Evolutionary conservation across 768 basidiomycete genomes (phyloP).

Genomic region (Leucogyrophana mollusca): DNA sequence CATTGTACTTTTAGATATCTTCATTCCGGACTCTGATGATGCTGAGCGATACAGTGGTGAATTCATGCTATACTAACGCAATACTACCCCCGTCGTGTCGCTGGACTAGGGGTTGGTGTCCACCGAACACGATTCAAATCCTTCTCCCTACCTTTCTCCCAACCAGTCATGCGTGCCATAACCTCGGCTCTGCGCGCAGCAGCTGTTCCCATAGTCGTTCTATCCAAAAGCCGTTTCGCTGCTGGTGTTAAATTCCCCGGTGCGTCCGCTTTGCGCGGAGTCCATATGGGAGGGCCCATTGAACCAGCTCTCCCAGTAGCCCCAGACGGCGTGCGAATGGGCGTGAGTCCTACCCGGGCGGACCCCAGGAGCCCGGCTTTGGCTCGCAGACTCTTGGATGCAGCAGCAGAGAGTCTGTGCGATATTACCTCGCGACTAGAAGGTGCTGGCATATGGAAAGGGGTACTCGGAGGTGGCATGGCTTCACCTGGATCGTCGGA

Average conservation of each 20-base stretch:
- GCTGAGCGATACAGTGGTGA: too few relatives aligned
- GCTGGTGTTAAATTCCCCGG: slow-evolving; percentile 85
- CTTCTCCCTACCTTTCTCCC: slow-evolving; percentile 59
- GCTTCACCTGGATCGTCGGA: slow-evolving; percentile 51
- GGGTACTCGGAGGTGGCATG: slow-evolving; percentile 48
- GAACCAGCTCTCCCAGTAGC: slow-evolving; percentile 37
- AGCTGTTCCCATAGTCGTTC: slow-evolving; percentile 65
- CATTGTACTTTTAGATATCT: slow-evolving; percentile 8
- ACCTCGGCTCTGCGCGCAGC: slow-evolving; percentile 65
- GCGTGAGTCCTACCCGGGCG: slow-evolving; percentile 23
- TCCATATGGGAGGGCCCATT: slow-evolving; percentile 84
- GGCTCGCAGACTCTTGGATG: slow-evolving; percentile 75
- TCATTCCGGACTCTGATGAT: too few relatives aligned
- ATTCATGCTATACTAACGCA: slow-evolving; percentile 5
- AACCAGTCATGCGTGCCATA: slow-evolving; percentile 56
- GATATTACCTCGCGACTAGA: slow-evolving; percentile 81
- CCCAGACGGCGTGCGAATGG: slow-evolving; percentile 35
- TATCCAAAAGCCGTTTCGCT: slow-evolving; percentile 69
- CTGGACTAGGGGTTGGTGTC: slow-evolving; percentile 72
- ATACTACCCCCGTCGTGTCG: slow-evolving; percentile 31
- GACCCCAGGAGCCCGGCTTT: slow-evolving; percentile 65
- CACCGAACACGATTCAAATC: slow-evolving; percentile 69
- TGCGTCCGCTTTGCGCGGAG: slow-evolving; percentile 72
- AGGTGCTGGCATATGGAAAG: slow-evolving; percentile 78
- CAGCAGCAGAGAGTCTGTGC: slow-evolving; percentile 76